Evolutionary conservation across 208 protist species (phyloP).

Genomic region (Naegleria fowleri): DNA sequence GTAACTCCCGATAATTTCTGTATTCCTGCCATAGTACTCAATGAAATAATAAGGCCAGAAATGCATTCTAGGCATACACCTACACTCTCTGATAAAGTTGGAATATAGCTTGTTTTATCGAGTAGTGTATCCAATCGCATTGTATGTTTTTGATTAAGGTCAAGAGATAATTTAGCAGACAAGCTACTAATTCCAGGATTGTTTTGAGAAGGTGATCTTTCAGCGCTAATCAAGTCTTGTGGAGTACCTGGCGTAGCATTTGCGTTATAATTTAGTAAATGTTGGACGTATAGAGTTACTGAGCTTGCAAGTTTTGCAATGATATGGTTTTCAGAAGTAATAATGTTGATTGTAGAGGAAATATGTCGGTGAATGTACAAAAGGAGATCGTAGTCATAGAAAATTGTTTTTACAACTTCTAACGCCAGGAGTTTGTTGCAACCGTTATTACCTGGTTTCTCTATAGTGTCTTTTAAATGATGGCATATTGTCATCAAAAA

Average conservation of each 20-base stretch:
- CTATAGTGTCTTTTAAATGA: neutral
- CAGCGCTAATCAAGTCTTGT: neutral
- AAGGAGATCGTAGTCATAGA: neutral
- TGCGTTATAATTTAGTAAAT: neutral
- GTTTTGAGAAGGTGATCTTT: neutral
- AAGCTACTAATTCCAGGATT: neutral
- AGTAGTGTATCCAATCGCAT: neutral
- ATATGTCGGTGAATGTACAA: neutral
- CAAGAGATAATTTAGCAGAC: neutral
- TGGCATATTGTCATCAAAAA: neutral
- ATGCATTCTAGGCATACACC: neutral
- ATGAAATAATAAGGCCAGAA: neutral
- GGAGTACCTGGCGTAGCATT: neutral
- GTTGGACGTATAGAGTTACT: neutral
- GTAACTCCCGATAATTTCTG: neutral
- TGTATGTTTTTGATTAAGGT: neutral
- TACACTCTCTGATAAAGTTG: neutral
- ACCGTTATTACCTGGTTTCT: neutral
- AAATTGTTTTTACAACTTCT: neutral
- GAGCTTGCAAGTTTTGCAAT: neutral
- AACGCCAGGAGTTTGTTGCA: conserved; percentile 11
- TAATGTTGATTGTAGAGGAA: neutral
- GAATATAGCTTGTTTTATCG: neutral
- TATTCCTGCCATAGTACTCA: neutral
- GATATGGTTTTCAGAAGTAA: neutral